Evolutionary conservation across 2,329 filamentous ascomycete species (phyloP), one percentile per base, ranked within the genome.

Genomic region (Teratosphaeria epicoccoides): DNA sequence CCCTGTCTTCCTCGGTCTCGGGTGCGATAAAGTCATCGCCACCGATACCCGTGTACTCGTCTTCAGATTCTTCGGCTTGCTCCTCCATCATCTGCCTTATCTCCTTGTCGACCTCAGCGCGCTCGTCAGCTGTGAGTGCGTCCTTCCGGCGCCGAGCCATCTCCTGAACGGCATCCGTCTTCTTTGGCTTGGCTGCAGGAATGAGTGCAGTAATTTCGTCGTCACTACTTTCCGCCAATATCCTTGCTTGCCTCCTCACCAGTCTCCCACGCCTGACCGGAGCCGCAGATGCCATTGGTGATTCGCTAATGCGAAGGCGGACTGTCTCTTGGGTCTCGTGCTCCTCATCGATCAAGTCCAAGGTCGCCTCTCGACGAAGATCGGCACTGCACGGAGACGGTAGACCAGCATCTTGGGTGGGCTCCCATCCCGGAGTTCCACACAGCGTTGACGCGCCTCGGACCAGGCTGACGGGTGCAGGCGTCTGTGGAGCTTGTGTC

Each of bases 1-100:
- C 83, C 60, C 85, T 80, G 56, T 93, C 80, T 6, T 86, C 80
- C 25, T 83, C 83, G 52, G 87, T 82, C 29, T 84, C 85, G 54
- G 89, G 86, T 51, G 84, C 84, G 43, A 79, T 84, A 44, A 82
- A 84, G 57, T 91, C 88, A 59, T 97, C 91, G 56, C 93, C 93
- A 59, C 93, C 93, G 9, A 98, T 76, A 4, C 93, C 93, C 37
- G 90, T 91, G 67, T 97, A 98, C 68, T 98, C 93, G 66, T 98
- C 93, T 66, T 98, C 94, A 0, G 93, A 98, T 70, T 98, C 93
- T 62, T 95, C 88, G 55, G 93, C 91, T 66, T 95, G 89, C 59
- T 96, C 93, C 58, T 97, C 81, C 33, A 98, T 77, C 78, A 95
- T 87, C 67, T 85, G 90, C 69, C 88, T 90, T 69, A 85, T 87